These are phyloP conservation scores for Cystobasidium ongulense DNA, from an alignment of 768 basidiomycete genomes.

Conservation along the genomic window DNA sequence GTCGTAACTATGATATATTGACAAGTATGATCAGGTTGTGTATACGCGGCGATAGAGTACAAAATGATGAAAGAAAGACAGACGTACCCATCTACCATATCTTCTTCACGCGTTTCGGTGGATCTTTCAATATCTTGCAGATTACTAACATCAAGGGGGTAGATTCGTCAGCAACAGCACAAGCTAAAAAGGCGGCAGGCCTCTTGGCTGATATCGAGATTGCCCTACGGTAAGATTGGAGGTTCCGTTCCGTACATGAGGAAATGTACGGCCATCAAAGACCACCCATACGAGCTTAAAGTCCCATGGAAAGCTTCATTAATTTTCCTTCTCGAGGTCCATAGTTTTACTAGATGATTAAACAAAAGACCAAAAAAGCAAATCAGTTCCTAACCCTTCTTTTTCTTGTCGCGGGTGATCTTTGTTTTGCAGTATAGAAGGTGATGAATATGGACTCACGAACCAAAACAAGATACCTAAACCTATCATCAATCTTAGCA, in stretches of 20 bases:
- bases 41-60: too few relatives aligned
- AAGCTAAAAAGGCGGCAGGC: not conserved
- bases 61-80: too few relatives aligned
- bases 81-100: not conserved
- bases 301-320: conserved; percentile 4
- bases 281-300: not conserved
- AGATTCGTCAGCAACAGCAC: not conserved
- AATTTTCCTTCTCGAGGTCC: not conserved
- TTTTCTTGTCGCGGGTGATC: too few relatives aligned
- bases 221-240: not conserved
- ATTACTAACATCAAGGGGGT: not conserved
- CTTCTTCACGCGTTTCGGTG: not conserved
- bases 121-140: not conserved
- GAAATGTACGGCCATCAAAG: not conserved
- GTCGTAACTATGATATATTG: not conserved
- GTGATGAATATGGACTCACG: not conserved
- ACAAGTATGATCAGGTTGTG: not conserved
- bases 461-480: not conserved
- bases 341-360: not conserved
- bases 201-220: not conserved
- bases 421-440: too few relatives aligned
- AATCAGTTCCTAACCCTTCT: too few relatives aligned
- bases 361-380: too few relatives aligned
- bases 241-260: not conserved
- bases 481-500: not conserved